A percentile compares a stretch with the other conserved stretches of the same genome.
phyloP scores from a whole-genome alignment of 163 green algal genomes.

The Dunaliella salina region DNA sequence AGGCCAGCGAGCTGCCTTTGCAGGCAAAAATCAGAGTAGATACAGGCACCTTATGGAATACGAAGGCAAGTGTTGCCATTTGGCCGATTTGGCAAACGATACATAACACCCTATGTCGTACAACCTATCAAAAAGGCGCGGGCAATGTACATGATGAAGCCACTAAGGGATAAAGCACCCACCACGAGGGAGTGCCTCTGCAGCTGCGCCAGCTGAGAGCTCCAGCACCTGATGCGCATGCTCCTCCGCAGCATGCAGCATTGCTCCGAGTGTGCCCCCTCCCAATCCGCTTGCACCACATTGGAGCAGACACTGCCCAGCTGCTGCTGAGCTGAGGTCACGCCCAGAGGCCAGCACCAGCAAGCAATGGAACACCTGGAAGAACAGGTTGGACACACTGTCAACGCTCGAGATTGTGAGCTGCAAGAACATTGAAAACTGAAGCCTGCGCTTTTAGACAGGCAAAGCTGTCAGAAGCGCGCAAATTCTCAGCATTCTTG shows the following conservation, averaged over 20 bases:
- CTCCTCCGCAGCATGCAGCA: not conserved
- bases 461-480: not conserved
- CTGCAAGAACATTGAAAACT: not conserved
- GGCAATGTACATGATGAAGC: not conserved
- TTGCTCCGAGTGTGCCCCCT: not conserved
- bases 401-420: not conserved
- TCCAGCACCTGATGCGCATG: not conserved
- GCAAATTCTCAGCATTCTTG: not conserved
- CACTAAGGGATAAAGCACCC: not conserved
- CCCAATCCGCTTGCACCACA: not conserved
- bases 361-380: not conserved
- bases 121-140: too few relatives aligned
- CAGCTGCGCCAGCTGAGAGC: not conserved
- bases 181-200: not conserved
- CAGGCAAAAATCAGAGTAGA: too few relatives aligned
- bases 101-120: not conserved
- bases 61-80: too few relatives aligned
- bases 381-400: not conserved
- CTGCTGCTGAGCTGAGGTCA: not conserved
- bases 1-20: too few relatives aligned
- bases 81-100: not conserved
- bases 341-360: not conserved
- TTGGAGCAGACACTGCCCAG: not conserved
- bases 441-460: not conserved
- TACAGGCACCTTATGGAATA: too few relatives aligned